These are phyloP conservation scores for Sporothrix luriei DNA, from an alignment of 2,329 filamentous ascomycete species.

Conservation along the genomic window DNA sequence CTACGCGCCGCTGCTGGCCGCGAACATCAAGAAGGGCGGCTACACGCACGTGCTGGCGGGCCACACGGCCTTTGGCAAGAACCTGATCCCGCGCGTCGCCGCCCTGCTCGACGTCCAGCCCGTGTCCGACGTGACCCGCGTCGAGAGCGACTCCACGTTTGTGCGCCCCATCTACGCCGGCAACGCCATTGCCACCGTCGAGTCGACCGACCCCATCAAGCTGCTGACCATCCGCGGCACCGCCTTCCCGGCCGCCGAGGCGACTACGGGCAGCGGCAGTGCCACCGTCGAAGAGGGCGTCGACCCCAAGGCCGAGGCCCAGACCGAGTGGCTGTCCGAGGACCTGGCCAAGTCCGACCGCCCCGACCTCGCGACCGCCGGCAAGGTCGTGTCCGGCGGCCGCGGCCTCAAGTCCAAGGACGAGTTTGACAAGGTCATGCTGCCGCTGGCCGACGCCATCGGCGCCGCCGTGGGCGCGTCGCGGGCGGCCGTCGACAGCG, in stretches of 20 bases:
- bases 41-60: slow-evolving; percentile 90
- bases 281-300: slow-evolving; percentile 78
- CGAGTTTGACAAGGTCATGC: slow-evolving; percentile 91
- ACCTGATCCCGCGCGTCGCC: slow-evolving; percentile 84
- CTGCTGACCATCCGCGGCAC: slow-evolving; percentile 91
- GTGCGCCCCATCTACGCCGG: slow-evolving; percentile 96
- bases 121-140: slow-evolving; percentile 84
- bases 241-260: slow-evolving; percentile 76
- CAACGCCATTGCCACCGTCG: slow-evolving; percentile 94
- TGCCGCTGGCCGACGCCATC: slow-evolving; percentile 86
- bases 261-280: slow-evolving; percentile 59
- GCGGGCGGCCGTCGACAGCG: slow-evolving; percentile 91
- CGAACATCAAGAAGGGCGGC: slow-evolving; percentile 94
- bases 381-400: slow-evolving; percentile 87
- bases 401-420: slow-evolving; percentile 97
- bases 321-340: slow-evolving; percentile 90
- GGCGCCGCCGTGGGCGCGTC: slow-evolving; percentile 96
- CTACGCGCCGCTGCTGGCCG: slow-evolving; percentile 86
- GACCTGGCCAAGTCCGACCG: slow-evolving; percentile 91
- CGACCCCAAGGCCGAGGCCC: slow-evolving; percentile 74
- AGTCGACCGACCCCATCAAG: slow-evolving; percentile 84
- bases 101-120: slow-evolving; percentile 91
- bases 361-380: slow-evolving; percentile 87
- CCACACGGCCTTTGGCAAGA: slow-evolving; percentile 97
- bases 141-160: slow-evolving; percentile 91